Conservation (phyloP, 805 yeast genomes). For the Starmerella cellae region DNA sequence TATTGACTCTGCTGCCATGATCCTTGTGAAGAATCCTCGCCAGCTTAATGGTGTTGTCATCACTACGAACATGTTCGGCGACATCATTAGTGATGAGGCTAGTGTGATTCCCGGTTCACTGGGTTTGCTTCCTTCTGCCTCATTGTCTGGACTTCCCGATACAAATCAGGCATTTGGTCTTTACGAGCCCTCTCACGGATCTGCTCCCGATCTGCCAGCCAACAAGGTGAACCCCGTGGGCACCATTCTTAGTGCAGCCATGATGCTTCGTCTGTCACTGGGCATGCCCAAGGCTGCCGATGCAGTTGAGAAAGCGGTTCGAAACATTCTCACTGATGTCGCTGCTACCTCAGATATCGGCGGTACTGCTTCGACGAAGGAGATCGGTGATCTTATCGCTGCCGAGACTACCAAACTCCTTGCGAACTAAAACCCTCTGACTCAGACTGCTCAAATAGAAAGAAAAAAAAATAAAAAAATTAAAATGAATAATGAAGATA, state of each 20-base stretch:
- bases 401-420: conserved; percentile 50
- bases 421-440: no score
- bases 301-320: conserved; percentile 80
- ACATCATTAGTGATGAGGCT: conserved; percentile 95
- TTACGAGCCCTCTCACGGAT: conserved; percentile 97
- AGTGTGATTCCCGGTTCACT: conserved; percentile 95
- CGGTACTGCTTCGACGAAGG: conserved; percentile 69
- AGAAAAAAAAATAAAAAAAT: no score
- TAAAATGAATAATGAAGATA: no score
- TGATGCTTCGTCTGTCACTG: conserved; percentile 90
- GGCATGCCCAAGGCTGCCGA: conserved; percentile 72
- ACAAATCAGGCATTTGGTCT: conserved; percentile 87
- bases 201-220: conserved; percentile 84
- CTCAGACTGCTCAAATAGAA: no score
- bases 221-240: conserved; percentile 94
- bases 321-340: conserved; percentile 64
- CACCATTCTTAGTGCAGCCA: conserved; percentile 86
- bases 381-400: conserved; percentile 91
- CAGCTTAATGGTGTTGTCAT: conserved; percentile 83
- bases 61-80: conserved; percentile 96
- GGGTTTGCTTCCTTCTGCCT: conserved; percentile 91
- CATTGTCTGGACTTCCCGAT: conserved; percentile 93
- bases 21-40: conserved; percentile 80
- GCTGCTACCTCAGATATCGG: conserved; percentile 85
- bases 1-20: conserved; percentile 98